Evolutionary conservation across 495 filamentous ascomycete species (phyloP).

Genomic region (Hyphodiscus hymeniophilus): DNA sequence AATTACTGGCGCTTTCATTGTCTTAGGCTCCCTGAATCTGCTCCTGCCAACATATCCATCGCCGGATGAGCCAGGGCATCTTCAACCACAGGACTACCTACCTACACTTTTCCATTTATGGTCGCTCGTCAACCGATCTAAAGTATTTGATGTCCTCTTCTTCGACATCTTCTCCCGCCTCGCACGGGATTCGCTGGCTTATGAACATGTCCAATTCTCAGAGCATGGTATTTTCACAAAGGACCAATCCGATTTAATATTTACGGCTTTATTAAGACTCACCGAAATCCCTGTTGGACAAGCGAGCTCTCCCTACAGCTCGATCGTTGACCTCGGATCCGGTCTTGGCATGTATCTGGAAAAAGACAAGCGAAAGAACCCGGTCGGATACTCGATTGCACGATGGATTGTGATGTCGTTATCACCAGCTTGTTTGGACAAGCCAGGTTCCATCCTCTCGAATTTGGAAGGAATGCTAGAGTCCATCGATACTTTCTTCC

Average conservation of each 20-base stretch:
- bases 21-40: constrained; percentile 75
- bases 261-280: constrained; percentile 81
- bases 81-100: constrained; percentile 72
- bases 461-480: constrained; percentile 91
- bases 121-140: constrained; percentile 87
- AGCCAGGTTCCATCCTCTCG: constrained; percentile 69
- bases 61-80: constrained; percentile 57
- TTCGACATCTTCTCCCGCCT: constrained; percentile 84
- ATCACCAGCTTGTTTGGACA: constrained; percentile 73
- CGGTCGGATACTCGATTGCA: constrained; percentile 85
- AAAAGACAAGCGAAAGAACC: constrained; percentile 86
- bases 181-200: constrained; percentile 70
- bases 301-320: constrained; percentile 84
- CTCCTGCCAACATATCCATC: constrained; percentile 81
- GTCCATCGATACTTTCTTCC: constrained; percentile 97
- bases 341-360: constrained; percentile 81
- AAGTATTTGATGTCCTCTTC: constrained; percentile 76
- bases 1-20: constrained; percentile 80
- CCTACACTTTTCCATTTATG: constrained; percentile 94
- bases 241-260: constrained; percentile 87
- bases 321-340: constrained; percentile 68
- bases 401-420: constrained; percentile 92
- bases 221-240: constrained; percentile 86
- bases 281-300: constrained; percentile 97
- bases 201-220: constrained; percentile 69